Percentiles rank a stretch among this genome's conserved stretches.
phyloP scores from a whole-genome alignment of 805 yeast species.

The Monosporozyma siamensis region DNA sequence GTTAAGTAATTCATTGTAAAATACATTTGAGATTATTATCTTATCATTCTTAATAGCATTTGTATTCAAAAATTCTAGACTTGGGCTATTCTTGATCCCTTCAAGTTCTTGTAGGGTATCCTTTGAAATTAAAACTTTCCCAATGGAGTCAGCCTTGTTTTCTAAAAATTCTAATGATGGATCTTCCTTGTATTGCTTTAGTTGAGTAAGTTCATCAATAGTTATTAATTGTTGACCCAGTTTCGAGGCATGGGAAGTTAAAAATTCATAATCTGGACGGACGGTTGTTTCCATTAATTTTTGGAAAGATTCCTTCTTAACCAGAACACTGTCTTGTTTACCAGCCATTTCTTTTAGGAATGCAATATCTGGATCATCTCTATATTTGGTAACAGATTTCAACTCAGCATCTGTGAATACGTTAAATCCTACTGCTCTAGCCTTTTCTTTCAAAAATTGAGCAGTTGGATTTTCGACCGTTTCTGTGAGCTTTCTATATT shows the following conservation, averaged over 20 bases:
- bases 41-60: neutral
- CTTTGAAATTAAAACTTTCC: neutral
- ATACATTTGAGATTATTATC: neutral
- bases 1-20: neutral
- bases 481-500: neutral
- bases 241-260: neutral
- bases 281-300: neutral
- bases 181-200: neutral
- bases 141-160: slow-evolving; percentile 15
- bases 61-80: neutral
- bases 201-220: neutral
- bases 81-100: neutral
- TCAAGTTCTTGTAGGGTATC: neutral
- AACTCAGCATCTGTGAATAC: slow-evolving; percentile 4
- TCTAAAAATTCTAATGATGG: slow-evolving; percentile 14
- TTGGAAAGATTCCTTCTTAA: neutral
- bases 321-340: neutral
- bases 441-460: slow-evolving; percentile 7
- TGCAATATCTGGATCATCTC: slow-evolving; percentile 12
- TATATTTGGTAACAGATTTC: neutral
- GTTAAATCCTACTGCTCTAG: slow-evolving; percentile 4
- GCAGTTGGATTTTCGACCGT: slow-evolving; percentile 8
- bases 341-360: slow-evolving; percentile 6
- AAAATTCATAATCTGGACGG: neutral
- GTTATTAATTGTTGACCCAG: neutral